Evolutionary conservation across 805 yeast genomes (phyloP).

Genomic region (Cyberlindnera mississippiensis): DNA sequence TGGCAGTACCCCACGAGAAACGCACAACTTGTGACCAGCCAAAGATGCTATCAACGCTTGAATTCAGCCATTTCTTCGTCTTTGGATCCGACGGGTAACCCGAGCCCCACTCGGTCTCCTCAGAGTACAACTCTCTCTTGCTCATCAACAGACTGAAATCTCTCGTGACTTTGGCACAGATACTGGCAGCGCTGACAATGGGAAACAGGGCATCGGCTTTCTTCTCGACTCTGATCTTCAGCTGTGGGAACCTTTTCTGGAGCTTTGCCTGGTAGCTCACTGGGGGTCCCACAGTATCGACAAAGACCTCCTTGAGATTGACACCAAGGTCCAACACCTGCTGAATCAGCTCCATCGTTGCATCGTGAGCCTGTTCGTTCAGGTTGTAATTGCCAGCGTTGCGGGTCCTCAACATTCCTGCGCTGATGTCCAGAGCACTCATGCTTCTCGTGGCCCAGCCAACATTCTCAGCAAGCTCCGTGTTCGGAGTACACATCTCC

Average conservation of each 20-base stretch:
- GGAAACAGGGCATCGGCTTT: conserved; percentile 94
- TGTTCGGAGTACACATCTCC: conserved; percentile 44
- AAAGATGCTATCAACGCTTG: conserved; percentile 61
- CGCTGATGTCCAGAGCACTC: conserved; percentile 82
- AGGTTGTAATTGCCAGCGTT: conserved; percentile 53
- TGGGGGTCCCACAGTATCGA: conserved; percentile 98
- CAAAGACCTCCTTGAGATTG: conserved; percentile 66
- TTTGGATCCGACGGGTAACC: conserved; percentile 95
- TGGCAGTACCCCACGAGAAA: conserved; percentile 93
- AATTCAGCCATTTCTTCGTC: conserved; percentile 72
- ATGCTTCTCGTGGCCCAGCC: conserved; percentile 89
- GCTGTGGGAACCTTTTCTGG: conserved; percentile 59
- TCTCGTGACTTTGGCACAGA: conserved; percentile 94
- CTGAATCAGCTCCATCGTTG: conserved; percentile 77
- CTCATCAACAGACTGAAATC: conserved; percentile 53
- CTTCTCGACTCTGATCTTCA: conserved; percentile 79
- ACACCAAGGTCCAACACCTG: conserved; percentile 60
- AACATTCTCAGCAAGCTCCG: conserved; percentile 49
- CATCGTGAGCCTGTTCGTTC: conserved; percentile 95
- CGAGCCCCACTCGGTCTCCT: conserved; percentile 56
- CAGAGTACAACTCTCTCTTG: conserved; percentile 28
- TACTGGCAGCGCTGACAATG: conserved; percentile 89
- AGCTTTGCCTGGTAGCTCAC: conserved; percentile 74
- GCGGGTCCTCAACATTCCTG: conserved; percentile 77
- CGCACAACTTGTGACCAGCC: conserved; percentile 83